Evolutionary conservation across 177 flowering plant genomes (phyloP).

Genomic region (Vitis hybrid): DNA sequence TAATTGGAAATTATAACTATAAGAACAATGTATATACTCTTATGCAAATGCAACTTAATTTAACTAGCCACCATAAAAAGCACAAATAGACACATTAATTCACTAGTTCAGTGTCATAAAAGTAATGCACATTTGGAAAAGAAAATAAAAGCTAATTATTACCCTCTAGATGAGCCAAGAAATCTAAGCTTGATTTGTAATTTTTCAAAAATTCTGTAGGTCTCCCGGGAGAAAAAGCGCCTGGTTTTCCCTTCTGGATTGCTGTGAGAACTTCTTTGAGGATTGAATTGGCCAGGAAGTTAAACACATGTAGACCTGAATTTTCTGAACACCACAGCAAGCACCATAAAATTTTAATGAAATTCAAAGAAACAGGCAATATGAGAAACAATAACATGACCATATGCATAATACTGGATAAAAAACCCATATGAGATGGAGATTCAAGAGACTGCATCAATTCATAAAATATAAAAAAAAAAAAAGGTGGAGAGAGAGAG

Average conservation of each 20-base stretch:
- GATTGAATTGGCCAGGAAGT: slow-evolving; percentile 95
- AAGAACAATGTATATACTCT: slow-evolving; percentile 11
- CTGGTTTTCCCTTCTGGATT: slow-evolving; percentile 87
- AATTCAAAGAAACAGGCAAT: not conserved
- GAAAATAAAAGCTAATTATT: slow-evolving; percentile 6
- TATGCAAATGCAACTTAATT: not conserved
- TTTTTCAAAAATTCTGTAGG: slow-evolving; percentile 83
- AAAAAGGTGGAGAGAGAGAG: no score
- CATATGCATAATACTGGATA: not conserved
- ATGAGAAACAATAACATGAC: not conserved
- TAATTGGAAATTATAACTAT: slow-evolving; percentile 32
- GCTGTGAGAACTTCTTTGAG: slow-evolving; percentile 86
- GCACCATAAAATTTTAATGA: slow-evolving; percentile 1
- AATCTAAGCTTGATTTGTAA: slow-evolving; percentile 81
- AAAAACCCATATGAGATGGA: not conserved
- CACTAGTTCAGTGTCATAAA: no score
- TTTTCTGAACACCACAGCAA: slow-evolving; percentile 61
- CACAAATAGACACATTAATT: not conserved
- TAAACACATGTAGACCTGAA: slow-evolving; percentile 92
- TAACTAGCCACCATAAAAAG: not conserved
- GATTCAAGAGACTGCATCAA: not conserved
- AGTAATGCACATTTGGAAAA: not conserved
- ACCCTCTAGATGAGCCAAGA: slow-evolving; percentile 92
- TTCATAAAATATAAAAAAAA: no score
- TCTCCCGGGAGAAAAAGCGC: slow-evolving; percentile 95